A percentile compares a stretch with the other conserved stretches of the same genome.
phyloP scores from a whole-genome alignment of 371 early-diverging fungal genomes.

The Phascolomyces articulosus region DNA sequence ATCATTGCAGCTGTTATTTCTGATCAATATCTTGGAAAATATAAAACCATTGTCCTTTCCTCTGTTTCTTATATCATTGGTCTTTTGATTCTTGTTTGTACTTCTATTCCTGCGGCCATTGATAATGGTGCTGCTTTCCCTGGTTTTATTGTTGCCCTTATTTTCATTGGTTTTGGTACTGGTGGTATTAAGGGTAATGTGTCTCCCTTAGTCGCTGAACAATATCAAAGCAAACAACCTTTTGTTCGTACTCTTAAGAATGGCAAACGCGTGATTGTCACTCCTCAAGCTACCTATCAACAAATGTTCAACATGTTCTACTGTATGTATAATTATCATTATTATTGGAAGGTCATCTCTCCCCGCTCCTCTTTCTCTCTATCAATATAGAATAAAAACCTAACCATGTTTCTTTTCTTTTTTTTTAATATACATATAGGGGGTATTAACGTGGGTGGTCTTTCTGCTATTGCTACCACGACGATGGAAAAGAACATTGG shows the following conservation, averaged over 20 bases:
- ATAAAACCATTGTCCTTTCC: slow-evolving; percentile 77
- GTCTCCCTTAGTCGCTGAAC: slow-evolving; percentile 50
- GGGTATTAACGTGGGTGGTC: slow-evolving; percentile 68
- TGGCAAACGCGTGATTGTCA: slow-evolving; percentile 27
- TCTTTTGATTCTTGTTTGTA: slow-evolving; percentile 63
- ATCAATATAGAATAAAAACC: too few relatives aligned
- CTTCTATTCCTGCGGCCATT: slow-evolving; percentile 62
- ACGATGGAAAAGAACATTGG: slow-evolving; percentile 56
- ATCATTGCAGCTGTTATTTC: slow-evolving; percentile 84
- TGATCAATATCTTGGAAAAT: slow-evolving; percentile 86
- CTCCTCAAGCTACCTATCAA: slow-evolving; percentile 34
- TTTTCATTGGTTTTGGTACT: slow-evolving; percentile 71
- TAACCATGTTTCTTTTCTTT: too few relatives aligned
- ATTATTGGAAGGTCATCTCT: too few relatives aligned
- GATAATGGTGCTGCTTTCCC: slow-evolving; percentile 59
- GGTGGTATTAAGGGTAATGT: slow-evolving; percentile 59
- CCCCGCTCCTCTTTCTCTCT: too few relatives aligned
- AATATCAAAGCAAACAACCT: slow-evolving; percentile 35
- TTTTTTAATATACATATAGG: background rate
- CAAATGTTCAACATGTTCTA: slow-evolving; percentile 30
- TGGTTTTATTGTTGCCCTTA: slow-evolving; percentile 64
- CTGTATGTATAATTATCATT: slow-evolving; percentile 9
- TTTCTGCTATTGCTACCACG: slow-evolving; percentile 62
- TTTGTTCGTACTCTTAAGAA: slow-evolving; percentile 34
- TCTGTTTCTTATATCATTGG: slow-evolving; percentile 74